Evolutionary conservation across 192 early-diverging fungal genomes (phyloP).

Genomic region (Umbelopsis isabellina): DNA sequence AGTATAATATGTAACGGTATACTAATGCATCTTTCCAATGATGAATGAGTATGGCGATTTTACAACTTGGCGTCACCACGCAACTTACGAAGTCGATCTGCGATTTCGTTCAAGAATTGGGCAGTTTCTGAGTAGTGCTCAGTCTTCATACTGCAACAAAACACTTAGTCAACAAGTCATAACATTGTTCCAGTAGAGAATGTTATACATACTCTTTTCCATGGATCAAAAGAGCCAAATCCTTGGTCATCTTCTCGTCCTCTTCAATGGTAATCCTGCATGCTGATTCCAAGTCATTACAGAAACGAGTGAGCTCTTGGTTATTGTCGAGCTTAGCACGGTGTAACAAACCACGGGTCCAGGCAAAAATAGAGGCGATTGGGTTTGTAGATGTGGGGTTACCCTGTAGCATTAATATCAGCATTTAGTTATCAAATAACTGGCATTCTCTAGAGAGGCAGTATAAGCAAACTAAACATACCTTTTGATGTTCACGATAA

Average conservation of each 20-base stretch:
- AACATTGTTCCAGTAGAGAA: not conserved
- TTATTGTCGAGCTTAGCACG: slow-evolving; percentile 93
- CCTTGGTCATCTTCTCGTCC: slow-evolving; percentile 95
- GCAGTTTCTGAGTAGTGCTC: slow-evolving; percentile 87
- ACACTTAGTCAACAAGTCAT: not conserved
- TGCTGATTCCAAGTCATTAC: slow-evolving; percentile 80
- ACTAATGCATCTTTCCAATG: too few relatives aligned
- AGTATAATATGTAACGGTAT: too few relatives aligned
- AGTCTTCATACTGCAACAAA: slow-evolving; percentile 54
- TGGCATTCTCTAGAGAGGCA: too few relatives aligned
- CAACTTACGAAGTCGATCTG: slow-evolving; percentile 54
- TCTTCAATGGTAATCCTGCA: slow-evolving; percentile 88
- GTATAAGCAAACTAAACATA: not conserved
- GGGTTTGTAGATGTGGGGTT: slow-evolving; percentile 95
- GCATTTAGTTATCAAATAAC: too few relatives aligned
- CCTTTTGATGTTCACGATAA: slow-evolving; percentile 93
- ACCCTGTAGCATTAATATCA: slow-evolving; percentile 46
- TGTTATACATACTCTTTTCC: slow-evolving; percentile 63
- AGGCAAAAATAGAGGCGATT: slow-evolving; percentile 96
- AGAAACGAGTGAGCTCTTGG: slow-evolving; percentile 72
- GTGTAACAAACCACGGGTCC: slow-evolving; percentile 92
- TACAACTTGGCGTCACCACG: slow-evolving; percentile 17
- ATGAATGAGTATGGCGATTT: not conserved
- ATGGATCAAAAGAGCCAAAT: slow-evolving; percentile 93
- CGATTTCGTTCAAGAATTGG: slow-evolving; percentile 87